Percentiles rank a stretch among this genome's conserved stretches.
Conservation (phyloP, 345 rosid species). For the Theobroma cacao region DNA sequence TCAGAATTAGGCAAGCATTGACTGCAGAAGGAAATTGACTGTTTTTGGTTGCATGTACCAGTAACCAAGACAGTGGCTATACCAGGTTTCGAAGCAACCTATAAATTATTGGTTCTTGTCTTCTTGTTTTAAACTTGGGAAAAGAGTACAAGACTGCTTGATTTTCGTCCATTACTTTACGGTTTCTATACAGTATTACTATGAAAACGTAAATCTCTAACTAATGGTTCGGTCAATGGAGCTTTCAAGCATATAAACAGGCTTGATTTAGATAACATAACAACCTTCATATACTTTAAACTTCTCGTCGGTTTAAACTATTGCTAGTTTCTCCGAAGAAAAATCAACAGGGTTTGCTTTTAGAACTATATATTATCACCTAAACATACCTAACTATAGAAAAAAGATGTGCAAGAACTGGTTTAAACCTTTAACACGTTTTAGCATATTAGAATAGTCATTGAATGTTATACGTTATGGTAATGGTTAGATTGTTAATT, state of each 20-base stretch:
- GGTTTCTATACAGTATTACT: not conserved
- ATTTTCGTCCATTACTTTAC: not conserved
- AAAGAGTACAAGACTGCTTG: not conserved
- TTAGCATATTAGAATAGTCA: no score
- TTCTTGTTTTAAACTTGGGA: not conserved
- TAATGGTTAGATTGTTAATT: no score
- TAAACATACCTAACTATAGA: not conserved
- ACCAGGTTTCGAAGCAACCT: constrained; percentile 2
- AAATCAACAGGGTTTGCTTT: not conserved
- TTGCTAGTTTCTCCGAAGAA: not conserved
- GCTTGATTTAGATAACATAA: not conserved
- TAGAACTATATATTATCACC: not conserved
- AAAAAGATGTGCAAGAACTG: not conserved
- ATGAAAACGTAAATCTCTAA: not conserved
- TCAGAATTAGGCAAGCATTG: not conserved
- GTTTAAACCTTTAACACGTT: not conserved
- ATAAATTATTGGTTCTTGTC: not conserved
- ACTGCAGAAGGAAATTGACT: not conserved
- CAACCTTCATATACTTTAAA: not conserved
- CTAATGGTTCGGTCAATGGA: not conserved
- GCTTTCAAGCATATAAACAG: not conserved
- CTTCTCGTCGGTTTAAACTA: not conserved
- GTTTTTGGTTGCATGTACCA: not conserved
- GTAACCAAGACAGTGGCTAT: not conserved
- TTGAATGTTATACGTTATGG: no score